Percentiles rank a stretch among this genome's conserved stretches.
phyloP scores from a whole-genome alignment of 805 yeast genomes.

The Yamadazyma sp. region DNA sequence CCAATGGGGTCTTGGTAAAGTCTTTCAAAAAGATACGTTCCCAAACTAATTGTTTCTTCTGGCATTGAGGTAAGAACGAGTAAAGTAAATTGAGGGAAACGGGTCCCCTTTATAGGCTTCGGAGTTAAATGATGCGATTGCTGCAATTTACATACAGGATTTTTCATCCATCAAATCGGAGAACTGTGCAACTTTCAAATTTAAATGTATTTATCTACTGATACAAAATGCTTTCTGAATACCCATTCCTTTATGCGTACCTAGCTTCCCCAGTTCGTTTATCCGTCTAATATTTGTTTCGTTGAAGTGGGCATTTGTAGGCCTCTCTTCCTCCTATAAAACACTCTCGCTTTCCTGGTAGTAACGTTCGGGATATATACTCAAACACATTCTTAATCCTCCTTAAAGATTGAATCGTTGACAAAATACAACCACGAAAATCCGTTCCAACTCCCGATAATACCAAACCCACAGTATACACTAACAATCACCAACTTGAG shows the following conservation, averaged over 20 bases:
- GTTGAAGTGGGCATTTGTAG: no score
- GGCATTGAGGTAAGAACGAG: constrained; percentile 12
- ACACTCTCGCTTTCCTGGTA: no score
- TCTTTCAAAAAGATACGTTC: constrained; percentile 77
- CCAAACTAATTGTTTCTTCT: constrained; percentile 53
- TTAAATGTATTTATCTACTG: no score
- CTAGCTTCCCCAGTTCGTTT: no score
- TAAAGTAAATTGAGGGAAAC: neutral
- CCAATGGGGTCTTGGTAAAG: constrained; percentile 58
- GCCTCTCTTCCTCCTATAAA: no score
- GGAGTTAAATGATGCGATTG: constrained; percentile 5
- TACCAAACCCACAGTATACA: constrained; percentile 83
- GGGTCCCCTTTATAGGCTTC: neutral
- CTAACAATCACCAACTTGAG: constrained; percentile 78
- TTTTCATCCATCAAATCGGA: no score
- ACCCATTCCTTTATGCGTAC: no score
- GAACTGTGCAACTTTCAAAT: no score
- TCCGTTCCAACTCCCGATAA: constrained; percentile 83
- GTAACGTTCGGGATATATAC: no score
- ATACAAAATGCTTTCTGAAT: no score
- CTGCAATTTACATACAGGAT: constrained; percentile 3
- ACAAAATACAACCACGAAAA: constrained; percentile 86
- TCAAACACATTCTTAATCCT: neutral
- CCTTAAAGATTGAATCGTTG: constrained; percentile 56
- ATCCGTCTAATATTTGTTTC: no score